phyloP scores from a whole-genome alignment of 2,329 filamentous ascomycete genomes.

The Nothophaeocryptopus gaeumannii region DNA sequence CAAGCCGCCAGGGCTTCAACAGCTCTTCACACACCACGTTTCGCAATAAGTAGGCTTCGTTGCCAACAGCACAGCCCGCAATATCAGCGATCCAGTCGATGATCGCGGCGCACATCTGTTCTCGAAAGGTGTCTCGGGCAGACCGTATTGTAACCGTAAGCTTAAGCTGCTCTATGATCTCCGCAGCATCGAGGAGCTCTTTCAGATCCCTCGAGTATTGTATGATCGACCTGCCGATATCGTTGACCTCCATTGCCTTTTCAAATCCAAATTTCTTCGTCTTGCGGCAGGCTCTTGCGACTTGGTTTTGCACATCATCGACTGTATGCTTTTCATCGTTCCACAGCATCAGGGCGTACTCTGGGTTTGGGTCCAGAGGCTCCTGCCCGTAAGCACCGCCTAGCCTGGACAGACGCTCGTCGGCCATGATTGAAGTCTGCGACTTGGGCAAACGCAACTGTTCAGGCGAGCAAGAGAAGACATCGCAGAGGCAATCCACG shows the following conservation, averaged over 20 bases:
- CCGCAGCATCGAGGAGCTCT: conserved; percentile 72
- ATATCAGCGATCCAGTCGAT: conserved; percentile 96
- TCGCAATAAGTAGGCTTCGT: conserved; percentile 74
- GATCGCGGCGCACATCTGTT: conserved; percentile 98
- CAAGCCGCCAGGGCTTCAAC: conserved; percentile 79
- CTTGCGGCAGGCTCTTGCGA: conserved; percentile 81
- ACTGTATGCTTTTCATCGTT: conserved; percentile 99
- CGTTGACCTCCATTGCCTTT: conserved; percentile 84
- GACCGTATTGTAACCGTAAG: conserved; percentile 94
- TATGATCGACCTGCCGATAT: conserved; percentile 81
- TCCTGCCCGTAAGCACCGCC: conserved; percentile 63
- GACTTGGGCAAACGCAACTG: conserved; percentile 86
- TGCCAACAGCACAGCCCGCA: conserved; percentile 78
- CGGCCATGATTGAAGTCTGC: conserved; percentile 71
- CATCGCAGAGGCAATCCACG: conserved; percentile 94
- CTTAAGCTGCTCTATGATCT: conserved; percentile 89
- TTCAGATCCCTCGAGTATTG: conserved; percentile 71
- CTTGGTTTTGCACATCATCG: conserved; percentile 82
- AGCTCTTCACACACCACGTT: conserved; percentile 87
- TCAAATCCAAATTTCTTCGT: conserved; percentile 64
- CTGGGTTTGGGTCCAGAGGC: conserved; percentile 58
- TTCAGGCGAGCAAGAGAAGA: conserved; percentile 96
- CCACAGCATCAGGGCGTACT: conserved; percentile 87
- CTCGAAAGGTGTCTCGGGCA: conserved; percentile 88
- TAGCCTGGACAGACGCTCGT: conserved; percentile 77